These are phyloP conservation scores for Leptographium lundbergii DNA, from an alignment of 2,329 filamentous ascomycete species.

Conservation along the genomic window DNA sequence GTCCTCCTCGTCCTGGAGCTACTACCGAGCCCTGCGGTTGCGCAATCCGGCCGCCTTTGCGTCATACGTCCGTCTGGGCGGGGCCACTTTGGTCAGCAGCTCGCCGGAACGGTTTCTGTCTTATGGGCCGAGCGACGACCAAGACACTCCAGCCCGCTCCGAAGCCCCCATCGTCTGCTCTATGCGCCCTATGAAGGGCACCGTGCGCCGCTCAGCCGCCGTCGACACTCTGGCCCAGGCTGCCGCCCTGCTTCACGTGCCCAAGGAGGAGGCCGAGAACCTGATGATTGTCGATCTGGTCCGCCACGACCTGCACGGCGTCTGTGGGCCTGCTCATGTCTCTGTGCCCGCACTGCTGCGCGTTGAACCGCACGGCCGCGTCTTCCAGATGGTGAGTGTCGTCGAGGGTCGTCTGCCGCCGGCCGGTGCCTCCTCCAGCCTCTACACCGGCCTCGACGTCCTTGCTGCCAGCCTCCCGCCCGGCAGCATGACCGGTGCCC, in stretches of 20 bases:
- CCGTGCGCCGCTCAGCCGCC: conserved; percentile 62
- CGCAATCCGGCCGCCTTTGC: conserved; percentile 77
- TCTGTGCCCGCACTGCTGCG: conserved; percentile 65
- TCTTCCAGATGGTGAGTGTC: conserved; percentile 85
- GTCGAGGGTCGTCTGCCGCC: conserved; percentile 57
- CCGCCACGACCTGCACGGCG: conserved; percentile 82
- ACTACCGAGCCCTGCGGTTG: conserved; percentile 58
- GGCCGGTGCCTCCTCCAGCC: neutral
- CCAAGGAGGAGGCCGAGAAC: conserved; percentile 91
- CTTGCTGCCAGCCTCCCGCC: conserved; percentile 70
- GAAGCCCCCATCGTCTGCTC: conserved; percentile 35
- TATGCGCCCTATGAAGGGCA: conserved; percentile 94
- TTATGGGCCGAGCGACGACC: conserved; percentile 23
- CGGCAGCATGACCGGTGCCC: conserved; percentile 92
- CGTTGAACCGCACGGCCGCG: conserved; percentile 82
- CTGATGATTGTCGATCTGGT: conserved; percentile 97
- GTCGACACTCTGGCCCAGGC: conserved; percentile 60
- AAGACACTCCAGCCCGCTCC: neutral
- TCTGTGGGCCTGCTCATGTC: conserved; percentile 64
- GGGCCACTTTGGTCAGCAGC: conserved; percentile 62
- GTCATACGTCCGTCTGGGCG: conserved; percentile 61
- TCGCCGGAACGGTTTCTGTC: conserved; percentile 79
- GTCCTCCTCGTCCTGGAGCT: conserved; percentile 44
- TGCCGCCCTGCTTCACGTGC: conserved; percentile 57
- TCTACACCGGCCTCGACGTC: conserved; percentile 54